Evolutionary conservation across 2,329 filamentous ascomycete genomes (phyloP).

Genomic region (Pleoardoris graminearum): DNA sequence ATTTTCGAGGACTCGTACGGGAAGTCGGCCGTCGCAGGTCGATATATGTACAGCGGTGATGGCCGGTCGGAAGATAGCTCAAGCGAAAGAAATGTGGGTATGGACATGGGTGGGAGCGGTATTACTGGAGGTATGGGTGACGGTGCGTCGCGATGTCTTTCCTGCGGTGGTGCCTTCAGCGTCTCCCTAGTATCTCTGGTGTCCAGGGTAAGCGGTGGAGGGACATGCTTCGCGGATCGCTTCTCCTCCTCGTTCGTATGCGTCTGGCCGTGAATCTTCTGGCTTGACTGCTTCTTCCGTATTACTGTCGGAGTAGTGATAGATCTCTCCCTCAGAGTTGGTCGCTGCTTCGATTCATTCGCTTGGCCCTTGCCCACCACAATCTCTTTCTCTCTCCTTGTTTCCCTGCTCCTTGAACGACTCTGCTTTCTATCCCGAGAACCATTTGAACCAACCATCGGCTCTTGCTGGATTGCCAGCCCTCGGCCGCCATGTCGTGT

Average conservation of each 20-base stretch:
- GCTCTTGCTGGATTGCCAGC: conserved; percentile 28
- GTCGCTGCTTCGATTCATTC: conserved; percentile 31
- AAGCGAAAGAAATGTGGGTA: conserved; percentile 67
- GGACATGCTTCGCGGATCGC: conserved; percentile 23
- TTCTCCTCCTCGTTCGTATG: conserved; percentile 28
- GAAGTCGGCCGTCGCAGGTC: conserved; percentile 59
- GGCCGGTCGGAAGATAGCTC: conserved; percentile 64
- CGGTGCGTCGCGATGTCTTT: conserved; percentile 34
- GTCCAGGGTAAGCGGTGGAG: conserved; percentile 41
- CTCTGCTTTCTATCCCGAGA: conserved; percentile 14
- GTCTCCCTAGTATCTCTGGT: conserved; percentile 30
- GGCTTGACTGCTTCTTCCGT: conserved; percentile 42
- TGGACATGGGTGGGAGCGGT: conserved; percentile 64
- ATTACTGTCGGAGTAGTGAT: conserved; percentile 44
- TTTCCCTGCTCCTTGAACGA: conserved; percentile 11
- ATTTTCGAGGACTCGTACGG: conserved; percentile 91
- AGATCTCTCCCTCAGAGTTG: conserved; percentile 38
- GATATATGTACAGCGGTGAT: conserved; percentile 66
- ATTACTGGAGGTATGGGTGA: conserved; percentile 57
- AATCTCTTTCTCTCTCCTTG: conserved; percentile 31
- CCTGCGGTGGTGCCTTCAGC: conserved; percentile 37
- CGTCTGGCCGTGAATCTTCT: conserved; percentile 20
- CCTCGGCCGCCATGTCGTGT: conserved; percentile 20
- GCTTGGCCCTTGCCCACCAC: conserved; percentile 36
- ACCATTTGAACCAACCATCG: conserved; percentile 20